Base-by-base conservation (phyloP, 164 flowering plant genomes). In the Houttuynia cordata region DNA sequence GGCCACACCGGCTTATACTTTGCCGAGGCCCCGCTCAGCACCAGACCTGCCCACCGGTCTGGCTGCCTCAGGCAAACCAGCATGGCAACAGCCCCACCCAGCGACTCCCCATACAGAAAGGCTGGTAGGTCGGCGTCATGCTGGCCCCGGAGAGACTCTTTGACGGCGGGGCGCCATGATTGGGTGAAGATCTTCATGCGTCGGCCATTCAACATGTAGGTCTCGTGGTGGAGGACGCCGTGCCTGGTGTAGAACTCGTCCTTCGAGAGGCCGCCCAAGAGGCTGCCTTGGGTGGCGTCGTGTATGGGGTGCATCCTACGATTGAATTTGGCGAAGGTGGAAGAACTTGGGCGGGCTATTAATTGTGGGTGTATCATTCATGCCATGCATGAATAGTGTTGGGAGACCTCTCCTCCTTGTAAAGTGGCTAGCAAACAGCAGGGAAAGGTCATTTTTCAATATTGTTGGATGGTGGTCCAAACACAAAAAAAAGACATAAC, bases 121-220 rank as follows among this genome's bases (percentile, higher is more conserved):
- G 71, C 63, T 6, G 77, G 79, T 5, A 76, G 63, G 24, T 65
- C 66, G 0, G 76, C 71, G 52, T 74, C 83, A 50, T 73, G 83
- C 13, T 74, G 70, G 69, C 74, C 83, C 4, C 76, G 66, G n/a
- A n/a, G n/a, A n/a, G n/a, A n/a, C n/a, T n/a, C n/a, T n/a, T n/a
- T 52, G 37, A 54, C 64, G n/a, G n/a, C n/a, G 0, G 64, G 79
- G 12, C 62, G 53, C 82, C 82, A 79, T 8, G 73, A 63, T 24
- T 76, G 82, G n/a, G 79, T 76, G 70, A 61, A 79, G 61, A 79
- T 74, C 50, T 71, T 76, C 68, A 71, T 66, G 67, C 63, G 63
- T 19, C 49, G 49, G 17, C 22, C 52, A 76, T 73, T 75, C 14
- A 53, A 39, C 64, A 75, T 76, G 78, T 66, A 74, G 64, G 49